These are phyloP conservation scores for Cryptococcus sp. DNA, from an alignment of 1,284 basidiomycete genomes.

Conservation along the genomic window DNA sequence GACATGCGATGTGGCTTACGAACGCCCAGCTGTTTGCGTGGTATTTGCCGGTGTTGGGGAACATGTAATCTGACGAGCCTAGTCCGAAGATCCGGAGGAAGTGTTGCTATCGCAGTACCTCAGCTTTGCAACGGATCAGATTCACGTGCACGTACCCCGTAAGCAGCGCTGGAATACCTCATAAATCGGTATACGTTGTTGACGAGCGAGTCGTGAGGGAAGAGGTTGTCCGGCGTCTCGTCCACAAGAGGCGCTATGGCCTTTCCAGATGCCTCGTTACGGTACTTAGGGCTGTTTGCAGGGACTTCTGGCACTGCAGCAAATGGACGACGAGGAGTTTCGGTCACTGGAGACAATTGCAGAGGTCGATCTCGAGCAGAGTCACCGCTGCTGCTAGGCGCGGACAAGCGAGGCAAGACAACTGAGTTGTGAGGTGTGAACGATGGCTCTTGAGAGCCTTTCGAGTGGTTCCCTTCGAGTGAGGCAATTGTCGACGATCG, in stretches of 20 bases:
- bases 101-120: constrained; percentile 32
- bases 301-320: constrained; percentile 14
- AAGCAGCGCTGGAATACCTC: constrained; percentile 56
- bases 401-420: background rate
- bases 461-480: background rate
- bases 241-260: constrained; percentile 9
- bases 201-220: constrained; percentile 54
- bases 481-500: background rate
- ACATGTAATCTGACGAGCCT: constrained; percentile 55
- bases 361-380: background rate
- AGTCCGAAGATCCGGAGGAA: constrained; percentile 57
- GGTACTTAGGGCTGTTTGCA: constrained; percentile 22
- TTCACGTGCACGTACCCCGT: constrained; percentile 42
- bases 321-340: constrained; percentile 3
- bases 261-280: constrained; percentile 10
- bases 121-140: background rate
- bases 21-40: constrained; percentile 56
- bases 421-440: constrained; percentile 20
- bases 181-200: constrained; percentile 57
- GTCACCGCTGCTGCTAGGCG: background rate
- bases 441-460: constrained; percentile 16
- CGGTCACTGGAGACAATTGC: too few relatives aligned
- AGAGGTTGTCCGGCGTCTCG: constrained; percentile 38
- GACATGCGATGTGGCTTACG: constrained; percentile 18
- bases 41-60: constrained; percentile 54